Percentiles rank a stretch among this genome's conserved stretches.
phyloP scores from a whole-genome alignment of 1,139 yeast genomes.

The Yamadazyma spencermartinsiae region DNA sequence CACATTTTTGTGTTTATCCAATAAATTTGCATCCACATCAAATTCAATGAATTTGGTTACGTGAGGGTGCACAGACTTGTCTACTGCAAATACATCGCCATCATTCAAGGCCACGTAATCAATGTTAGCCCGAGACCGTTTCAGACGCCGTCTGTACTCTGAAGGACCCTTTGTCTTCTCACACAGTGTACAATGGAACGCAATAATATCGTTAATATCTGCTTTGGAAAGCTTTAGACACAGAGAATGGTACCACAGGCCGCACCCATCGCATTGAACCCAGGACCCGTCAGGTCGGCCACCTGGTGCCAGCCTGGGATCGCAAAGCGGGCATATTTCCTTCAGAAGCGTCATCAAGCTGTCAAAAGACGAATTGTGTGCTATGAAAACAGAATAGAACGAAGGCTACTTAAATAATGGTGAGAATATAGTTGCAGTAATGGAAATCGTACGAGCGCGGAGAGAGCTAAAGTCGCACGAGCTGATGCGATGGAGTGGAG shows the following conservation, averaged over 20 bases:
- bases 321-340: slow-evolving; percentile 20
- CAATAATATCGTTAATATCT: slow-evolving; percentile 40
- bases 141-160: slow-evolving; percentile 53
- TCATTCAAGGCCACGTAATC: slow-evolving; percentile 82
- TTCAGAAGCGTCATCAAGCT: too few species aligned
- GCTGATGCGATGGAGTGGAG: too few species aligned
- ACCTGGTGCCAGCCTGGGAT: not conserved
- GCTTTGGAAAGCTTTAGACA: slow-evolving; percentile 46
- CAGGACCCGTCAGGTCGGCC: slow-evolving; percentile 31
- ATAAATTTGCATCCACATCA: slow-evolving; percentile 16
- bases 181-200: slow-evolving; percentile 60
- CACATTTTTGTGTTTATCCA: slow-evolving; percentile 5
- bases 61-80: slow-evolving; percentile 64
- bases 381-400: too few species aligned
- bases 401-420: too few species aligned
- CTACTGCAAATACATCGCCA: slow-evolving; percentile 64
- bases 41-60: slow-evolving; percentile 37
- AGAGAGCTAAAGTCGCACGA: too few species aligned
- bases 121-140: slow-evolving; percentile 52
- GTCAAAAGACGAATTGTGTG: too few species aligned
- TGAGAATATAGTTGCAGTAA: too few species aligned
- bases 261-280: slow-evolving; percentile 65
- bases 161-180: slow-evolving; percentile 51
- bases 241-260: slow-evolving; percentile 58
- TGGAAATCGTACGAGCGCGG: too few species aligned